phyloP scores from a whole-genome alignment of 1,284 basidiomycete species.

The Leccinum subfulvum region DNA sequence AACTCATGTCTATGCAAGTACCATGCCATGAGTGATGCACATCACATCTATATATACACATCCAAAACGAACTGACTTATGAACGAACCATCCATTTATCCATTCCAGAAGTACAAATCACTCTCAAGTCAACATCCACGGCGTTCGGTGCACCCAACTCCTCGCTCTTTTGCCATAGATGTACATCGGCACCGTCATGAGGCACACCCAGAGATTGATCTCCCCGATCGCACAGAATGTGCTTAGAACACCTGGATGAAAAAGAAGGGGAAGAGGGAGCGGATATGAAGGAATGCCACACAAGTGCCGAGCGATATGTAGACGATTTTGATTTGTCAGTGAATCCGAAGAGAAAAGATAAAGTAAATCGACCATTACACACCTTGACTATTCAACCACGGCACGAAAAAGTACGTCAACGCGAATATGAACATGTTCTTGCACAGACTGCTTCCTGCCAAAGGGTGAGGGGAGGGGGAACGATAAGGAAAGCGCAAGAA shows the following conservation, averaged over 20 bases:
- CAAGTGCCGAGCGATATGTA: background rate
- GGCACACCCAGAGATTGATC: background rate
- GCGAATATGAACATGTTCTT: background rate
- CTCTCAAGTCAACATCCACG: constrained; percentile 1
- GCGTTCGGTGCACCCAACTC: constrained; percentile 1
- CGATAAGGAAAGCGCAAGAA: background rate
- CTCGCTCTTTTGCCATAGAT: constrained; percentile 2
- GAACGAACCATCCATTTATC: background rate
- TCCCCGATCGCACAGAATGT: background rate
- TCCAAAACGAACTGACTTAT: background rate
- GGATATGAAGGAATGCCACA: background rate
- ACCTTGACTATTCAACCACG: background rate
- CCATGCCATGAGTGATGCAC: too few species aligned
- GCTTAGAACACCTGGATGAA: background rate
- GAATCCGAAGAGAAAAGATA: background rate
- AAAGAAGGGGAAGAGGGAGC: background rate
- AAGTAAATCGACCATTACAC: background rate
- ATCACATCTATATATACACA: too few species aligned
- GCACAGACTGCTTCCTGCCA: background rate
- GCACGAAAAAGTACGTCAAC: background rate
- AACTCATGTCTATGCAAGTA: too few species aligned
- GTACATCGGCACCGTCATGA: constrained; percentile 1
- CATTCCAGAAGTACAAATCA: background rate
- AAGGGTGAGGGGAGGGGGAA: background rate
- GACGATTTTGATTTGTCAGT: background rate